Evolutionary conservation across 257 asterid species (phyloP).

Genomic region (Lithospermum erythrorhizon): DNA sequence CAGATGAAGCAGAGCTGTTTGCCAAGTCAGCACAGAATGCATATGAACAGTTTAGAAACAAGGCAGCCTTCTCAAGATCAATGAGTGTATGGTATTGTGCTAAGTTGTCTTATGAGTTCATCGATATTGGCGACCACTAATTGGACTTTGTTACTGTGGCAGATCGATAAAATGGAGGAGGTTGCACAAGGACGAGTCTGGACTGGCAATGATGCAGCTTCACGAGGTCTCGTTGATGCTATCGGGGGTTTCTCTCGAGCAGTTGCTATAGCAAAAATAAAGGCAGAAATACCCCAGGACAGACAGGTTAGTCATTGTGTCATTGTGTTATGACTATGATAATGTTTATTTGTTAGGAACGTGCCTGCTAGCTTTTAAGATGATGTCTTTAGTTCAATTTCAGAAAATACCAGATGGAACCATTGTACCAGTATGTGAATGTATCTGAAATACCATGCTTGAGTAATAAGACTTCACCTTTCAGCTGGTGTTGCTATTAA

Average conservation of each 20-base stretch:
- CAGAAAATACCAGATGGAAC: not conserved
- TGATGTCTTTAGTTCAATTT: too few species aligned
- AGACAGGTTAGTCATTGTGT: conserved; percentile 44
- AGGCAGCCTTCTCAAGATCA: conserved; percentile 94
- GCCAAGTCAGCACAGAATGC: conserved; percentile 76
- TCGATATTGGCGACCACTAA: conserved; percentile 8
- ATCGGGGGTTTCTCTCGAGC: conserved; percentile 89
- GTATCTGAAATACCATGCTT: not conserved
- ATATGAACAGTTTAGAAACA: conserved; percentile 74
- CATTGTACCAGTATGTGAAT: not conserved
- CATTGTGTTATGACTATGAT: conserved; percentile 7
- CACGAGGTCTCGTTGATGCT: conserved; percentile 86
- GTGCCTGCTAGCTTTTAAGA: not conserved
- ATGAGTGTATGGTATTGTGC: conserved; percentile 57
- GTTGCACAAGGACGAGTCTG: conserved; percentile 99
- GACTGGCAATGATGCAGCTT: conserved; percentile 88
- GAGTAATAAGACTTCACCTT: not conserved
- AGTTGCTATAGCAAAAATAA: conserved; percentile 85
- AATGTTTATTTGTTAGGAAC: not conserved
- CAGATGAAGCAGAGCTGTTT: conserved; percentile 90
- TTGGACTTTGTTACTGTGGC: conserved; percentile 16
- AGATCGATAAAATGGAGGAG: conserved; percentile 91
- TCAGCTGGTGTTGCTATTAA: too few species aligned
- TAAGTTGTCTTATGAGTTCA: conserved; percentile 5
- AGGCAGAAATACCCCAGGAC: conserved; percentile 84